Evolutionary conservation across 306 rosid species (phyloP).

Genomic region (Fragaria ananassa): DNA sequence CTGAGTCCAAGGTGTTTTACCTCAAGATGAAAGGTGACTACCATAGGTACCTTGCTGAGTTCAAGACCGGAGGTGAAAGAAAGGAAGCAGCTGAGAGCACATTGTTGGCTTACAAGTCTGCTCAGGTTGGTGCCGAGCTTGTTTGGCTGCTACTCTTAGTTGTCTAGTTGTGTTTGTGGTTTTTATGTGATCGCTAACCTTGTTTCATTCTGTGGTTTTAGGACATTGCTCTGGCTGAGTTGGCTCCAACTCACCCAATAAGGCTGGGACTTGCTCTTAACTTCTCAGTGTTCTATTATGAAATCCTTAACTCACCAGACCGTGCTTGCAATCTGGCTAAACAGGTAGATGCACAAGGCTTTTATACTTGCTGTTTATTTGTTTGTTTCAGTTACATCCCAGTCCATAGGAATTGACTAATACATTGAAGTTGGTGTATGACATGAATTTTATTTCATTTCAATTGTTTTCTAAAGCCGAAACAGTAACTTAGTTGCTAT

Average conservation of each 20-base stretch:
- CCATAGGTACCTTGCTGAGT: constrained; percentile 92
- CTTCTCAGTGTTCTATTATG: constrained; percentile 94
- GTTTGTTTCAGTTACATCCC: neutral
- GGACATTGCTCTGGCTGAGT: constrained; percentile 82
- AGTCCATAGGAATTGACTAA: neutral
- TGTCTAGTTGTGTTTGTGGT: neutral
- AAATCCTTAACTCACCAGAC: constrained; percentile 94
- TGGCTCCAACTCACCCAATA: constrained; percentile 91
- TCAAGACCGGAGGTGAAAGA: constrained; percentile 77
- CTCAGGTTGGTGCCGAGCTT: constrained; percentile 57
- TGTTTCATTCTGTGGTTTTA: constrained; percentile 24
- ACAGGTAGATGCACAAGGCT: constrained; percentile 43
- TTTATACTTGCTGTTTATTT: too few species aligned
- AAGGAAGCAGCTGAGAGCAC: constrained; percentile 96
- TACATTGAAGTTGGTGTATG: neutral
- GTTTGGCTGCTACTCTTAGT: neutral
- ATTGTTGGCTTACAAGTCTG: constrained; percentile 87
- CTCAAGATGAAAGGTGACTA: constrained; percentile 97
- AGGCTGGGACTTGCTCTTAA: constrained; percentile 97
- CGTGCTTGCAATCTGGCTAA: constrained; percentile 97
- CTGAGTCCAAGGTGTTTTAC: constrained; percentile 84
- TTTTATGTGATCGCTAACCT: constrained; percentile 2
- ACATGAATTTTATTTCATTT: neutral
- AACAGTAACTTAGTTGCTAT: neutral
- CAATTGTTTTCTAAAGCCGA: neutral